These are phyloP conservation scores for Dovyalis caffra DNA, from an alignment of 345 rosid genomes.

Conservation along the genomic window DNA sequence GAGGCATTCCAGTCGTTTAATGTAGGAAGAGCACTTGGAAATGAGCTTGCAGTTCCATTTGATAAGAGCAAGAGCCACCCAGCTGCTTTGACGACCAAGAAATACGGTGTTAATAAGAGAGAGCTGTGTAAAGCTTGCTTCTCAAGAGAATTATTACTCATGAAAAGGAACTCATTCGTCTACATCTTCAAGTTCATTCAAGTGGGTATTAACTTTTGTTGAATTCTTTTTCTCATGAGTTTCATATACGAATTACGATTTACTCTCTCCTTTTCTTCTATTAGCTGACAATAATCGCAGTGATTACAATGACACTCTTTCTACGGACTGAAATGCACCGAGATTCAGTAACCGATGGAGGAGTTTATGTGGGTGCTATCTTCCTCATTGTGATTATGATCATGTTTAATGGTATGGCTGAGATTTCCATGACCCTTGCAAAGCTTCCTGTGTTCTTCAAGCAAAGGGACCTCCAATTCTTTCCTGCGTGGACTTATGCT, in stretches of 20 bases:
- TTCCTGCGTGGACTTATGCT: slow-evolving; percentile 77
- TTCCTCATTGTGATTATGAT: slow-evolving; percentile 49
- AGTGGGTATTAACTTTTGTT: slow-evolving; percentile 27
- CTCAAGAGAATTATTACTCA: slow-evolving; percentile 50
- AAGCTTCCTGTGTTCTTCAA: slow-evolving; percentile 89
- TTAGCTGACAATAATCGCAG: slow-evolving; percentile 34
- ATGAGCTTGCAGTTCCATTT: slow-evolving; percentile 49
- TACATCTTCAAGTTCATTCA: slow-evolving; percentile 56
- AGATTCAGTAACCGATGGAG: slow-evolving; percentile 44
- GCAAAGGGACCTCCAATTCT: slow-evolving; percentile 76
- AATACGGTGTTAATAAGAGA: slow-evolving; percentile 45
- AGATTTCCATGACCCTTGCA: slow-evolving; percentile 66
- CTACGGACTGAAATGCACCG: slow-evolving; percentile 38
- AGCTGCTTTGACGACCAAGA: slow-evolving; percentile 51
- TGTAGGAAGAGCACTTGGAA: slow-evolving; percentile 32
- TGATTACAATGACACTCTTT: slow-evolving; percentile 31
- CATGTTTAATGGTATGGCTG: slow-evolving; percentile 75
- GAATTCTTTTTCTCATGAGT: background rate
- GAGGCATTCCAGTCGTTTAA: slow-evolving; percentile 50
- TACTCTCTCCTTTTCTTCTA: background rate
- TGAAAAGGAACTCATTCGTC: slow-evolving; percentile 61
- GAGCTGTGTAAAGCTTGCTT: slow-evolving; percentile 55
- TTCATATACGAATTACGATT: background rate
- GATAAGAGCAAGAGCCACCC: slow-evolving; percentile 49
- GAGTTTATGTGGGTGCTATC: slow-evolving; percentile 54